Percentiles rank a stretch among this genome's conserved stretches.
phyloP scores from a whole-genome alignment of 345 rosid species.

The Kernera saxatilis region DNA sequence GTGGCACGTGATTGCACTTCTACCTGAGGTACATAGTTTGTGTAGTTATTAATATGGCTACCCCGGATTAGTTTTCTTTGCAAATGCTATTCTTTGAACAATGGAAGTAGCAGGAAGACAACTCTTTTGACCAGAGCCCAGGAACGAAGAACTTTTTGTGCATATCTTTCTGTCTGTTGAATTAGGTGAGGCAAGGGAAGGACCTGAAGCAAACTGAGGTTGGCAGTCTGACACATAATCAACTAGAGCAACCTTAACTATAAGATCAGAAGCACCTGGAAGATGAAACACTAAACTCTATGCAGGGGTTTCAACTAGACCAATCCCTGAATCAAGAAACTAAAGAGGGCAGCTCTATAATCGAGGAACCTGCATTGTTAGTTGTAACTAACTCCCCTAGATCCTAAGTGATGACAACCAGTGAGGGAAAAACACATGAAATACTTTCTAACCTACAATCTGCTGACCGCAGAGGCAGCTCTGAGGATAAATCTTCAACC shows the following conservation, averaged over 20 bases:
- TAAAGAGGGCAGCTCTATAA: neutral
- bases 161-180: neutral
- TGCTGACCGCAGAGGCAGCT: neutral
- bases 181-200: neutral
- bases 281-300: neutral
- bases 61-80: neutral
- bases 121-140: neutral
- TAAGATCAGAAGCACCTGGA: neutral
- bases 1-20: neutral
- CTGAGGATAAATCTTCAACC: neutral
- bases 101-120: neutral
- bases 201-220: neutral
- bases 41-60: neutral
- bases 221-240: neutral
- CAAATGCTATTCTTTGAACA: neutral
- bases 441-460: too few species aligned
- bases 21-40: neutral
- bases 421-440: too few species aligned
- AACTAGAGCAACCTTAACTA: neutral
- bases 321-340: neutral
- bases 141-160: neutral
- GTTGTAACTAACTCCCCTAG: neutral
- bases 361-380: neutral
- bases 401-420: neutral
- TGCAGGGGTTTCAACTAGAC: neutral